Evolutionary conservation across 352 stramenopile genomes (phyloP), one percentile per base, ranked within the genome.

Genomic region (Phytophthora citricola): DNA sequence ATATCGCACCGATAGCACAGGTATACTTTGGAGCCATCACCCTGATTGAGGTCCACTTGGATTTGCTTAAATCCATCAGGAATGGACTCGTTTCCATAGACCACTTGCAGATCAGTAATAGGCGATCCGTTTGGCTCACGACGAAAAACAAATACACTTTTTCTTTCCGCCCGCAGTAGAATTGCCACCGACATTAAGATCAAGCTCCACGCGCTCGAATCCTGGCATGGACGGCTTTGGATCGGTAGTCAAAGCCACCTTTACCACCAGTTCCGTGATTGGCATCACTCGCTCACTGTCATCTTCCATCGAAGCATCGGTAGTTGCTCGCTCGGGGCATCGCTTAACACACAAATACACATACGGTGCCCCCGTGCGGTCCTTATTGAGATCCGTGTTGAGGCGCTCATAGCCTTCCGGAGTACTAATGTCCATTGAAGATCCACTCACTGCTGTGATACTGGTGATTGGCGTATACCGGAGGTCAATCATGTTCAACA

Each of bases 401-500:
- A 96, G 69, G 4, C 89, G 81, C 39, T 96, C 89, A 52, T 80
- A 95, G 2, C 81, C 84, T n/a, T 58, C 52, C 0, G 89, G 89
- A 0, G 77, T 89, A 40, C 74, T 56, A 29, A 96, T 90, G 15
- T 91, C 73, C 49, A 87, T 78, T 15, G 83, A 86, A 6, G 81
- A 84, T 12, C 89, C 89, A n/a, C 73, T 90, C 9, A 95, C 85
- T 4, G 83, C 89, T 0, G 65, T 61, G 66, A 96, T 94, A 45
- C 71, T 84, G 2, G 85, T 95, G 61, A 96, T 95, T 8, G 89
- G 87, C 5, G 89, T 96, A 63, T 96, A 96, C 2, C 84, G 78
- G 36, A 96, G 73, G 52, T 96, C 89, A 40, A 96, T 93, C 86
- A 96, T 94, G 58, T 96, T 96, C 22, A 96, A 71, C 52, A 96